phyloP scores from a whole-genome alignment of 225 moss, liverwort and hornwort genomes.

The Polytrichum commune region DNA sequence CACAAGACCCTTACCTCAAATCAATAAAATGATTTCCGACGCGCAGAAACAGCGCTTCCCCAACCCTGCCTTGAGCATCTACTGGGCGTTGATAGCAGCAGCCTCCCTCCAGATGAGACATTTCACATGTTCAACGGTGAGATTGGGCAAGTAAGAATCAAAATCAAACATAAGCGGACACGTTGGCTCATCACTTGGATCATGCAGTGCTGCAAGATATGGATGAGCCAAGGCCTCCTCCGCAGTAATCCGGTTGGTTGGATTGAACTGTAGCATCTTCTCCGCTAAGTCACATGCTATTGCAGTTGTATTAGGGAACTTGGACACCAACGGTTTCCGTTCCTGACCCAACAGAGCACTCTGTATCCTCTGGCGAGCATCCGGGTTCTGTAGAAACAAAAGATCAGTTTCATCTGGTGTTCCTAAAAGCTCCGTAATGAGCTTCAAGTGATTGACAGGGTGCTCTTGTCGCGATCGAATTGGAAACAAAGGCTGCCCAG shows the following conservation, averaged over 20 bases:
- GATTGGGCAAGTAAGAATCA: slow-evolving; percentile 54
- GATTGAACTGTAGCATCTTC: slow-evolving; percentile 63
- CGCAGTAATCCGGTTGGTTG: slow-evolving; percentile 49
- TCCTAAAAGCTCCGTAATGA: slow-evolving; percentile 57
- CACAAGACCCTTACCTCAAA: slow-evolving; percentile 21
- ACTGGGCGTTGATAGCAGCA: slow-evolving; percentile 33
- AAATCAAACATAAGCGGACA: slow-evolving; percentile 60
- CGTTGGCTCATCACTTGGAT: slow-evolving; percentile 51
- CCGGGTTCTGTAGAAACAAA: slow-evolving; percentile 46
- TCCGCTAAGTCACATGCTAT: slow-evolving; percentile 60
- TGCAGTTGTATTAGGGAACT: slow-evolving; percentile 45
- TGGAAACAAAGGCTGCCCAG: slow-evolving; percentile 60
- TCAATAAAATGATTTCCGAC: neutral
- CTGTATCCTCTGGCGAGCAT: slow-evolving; percentile 57
- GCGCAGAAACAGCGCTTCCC: slow-evolving; percentile 11
- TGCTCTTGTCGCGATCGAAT: slow-evolving; percentile 53
- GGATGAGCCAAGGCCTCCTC: slow-evolving; percentile 65
- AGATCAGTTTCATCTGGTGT: slow-evolving; percentile 56
- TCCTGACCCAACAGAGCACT: slow-evolving; percentile 56
- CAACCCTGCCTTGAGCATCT: neutral
- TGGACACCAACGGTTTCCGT: slow-evolving; percentile 40
- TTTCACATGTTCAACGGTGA: slow-evolving; percentile 61
- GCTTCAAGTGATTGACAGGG: slow-evolving; percentile 62
- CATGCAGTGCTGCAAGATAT: slow-evolving; percentile 54
- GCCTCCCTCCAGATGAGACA: slow-evolving; percentile 72